phyloP scores from a whole-genome alignment of 2,329 filamentous ascomycete species.

The Stemphylium vesicarium region DNA sequence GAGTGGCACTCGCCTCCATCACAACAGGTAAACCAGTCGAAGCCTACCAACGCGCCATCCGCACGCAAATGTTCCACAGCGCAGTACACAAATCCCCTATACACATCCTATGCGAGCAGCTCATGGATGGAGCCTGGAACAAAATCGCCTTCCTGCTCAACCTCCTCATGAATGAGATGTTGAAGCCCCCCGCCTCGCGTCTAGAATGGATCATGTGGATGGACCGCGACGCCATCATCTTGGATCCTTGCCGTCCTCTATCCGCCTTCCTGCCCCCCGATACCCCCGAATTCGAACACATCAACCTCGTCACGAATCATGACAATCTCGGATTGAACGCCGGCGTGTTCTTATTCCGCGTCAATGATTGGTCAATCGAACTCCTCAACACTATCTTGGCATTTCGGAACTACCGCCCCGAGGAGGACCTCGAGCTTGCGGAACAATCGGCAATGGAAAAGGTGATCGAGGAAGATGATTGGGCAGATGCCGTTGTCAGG shows the following conservation, averaged over 20 bases:
- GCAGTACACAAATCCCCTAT: slow-evolving; percentile 51
- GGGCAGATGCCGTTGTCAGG: slow-evolving; percentile 39
- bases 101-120: slow-evolving; percentile 50
- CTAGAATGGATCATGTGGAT: slow-evolving; percentile 55
- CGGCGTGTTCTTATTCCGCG: slow-evolving; percentile 51
- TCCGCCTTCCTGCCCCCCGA: slow-evolving; percentile 48
- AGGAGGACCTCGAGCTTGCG: slow-evolving; percentile 41
- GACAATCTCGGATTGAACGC: slow-evolving; percentile 53
- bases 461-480: slow-evolving; percentile 43
- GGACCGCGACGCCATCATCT: slow-evolving; percentile 53
- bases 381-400: slow-evolving; percentile 50
- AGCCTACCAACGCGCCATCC: slow-evolving; percentile 51
- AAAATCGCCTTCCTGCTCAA: slow-evolving; percentile 55
- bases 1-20: slow-evolving; percentile 45
- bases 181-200: slow-evolving; percentile 47
- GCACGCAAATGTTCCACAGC: slow-evolving; percentile 52
- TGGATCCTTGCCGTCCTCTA: slow-evolving; percentile 51
- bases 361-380: slow-evolving; percentile 48
- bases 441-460: slow-evolving; percentile 53
- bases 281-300: slow-evolving; percentile 18
- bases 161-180: slow-evolving; percentile 44
- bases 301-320: slow-evolving; percentile 46
- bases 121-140: slow-evolving; percentile 54
- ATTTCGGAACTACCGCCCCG: slow-evolving; percentile 48
- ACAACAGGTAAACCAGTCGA: slow-evolving; percentile 42